Evolutionary conservation across 768 basidiomycete species (phyloP).

Genomic region (Galerina sulciceps): DNA sequence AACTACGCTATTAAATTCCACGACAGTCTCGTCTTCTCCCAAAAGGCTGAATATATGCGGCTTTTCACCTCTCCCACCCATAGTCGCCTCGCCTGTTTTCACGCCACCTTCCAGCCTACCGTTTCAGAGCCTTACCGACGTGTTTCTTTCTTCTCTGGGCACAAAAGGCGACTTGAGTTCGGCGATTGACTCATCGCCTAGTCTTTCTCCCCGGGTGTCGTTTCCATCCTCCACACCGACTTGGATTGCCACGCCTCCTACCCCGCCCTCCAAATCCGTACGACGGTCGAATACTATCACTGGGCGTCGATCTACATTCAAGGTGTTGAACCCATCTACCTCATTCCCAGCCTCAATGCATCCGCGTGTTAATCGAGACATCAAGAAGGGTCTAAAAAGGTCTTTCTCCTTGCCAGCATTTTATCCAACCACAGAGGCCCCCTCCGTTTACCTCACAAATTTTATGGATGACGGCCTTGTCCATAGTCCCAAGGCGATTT

Average conservation of each 20-base stretch:
- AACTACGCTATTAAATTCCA: constrained; percentile 12
- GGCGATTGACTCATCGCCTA: constrained; percentile 19
- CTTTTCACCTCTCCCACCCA: constrained; percentile 58
- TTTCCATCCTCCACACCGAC: constrained; percentile 43
- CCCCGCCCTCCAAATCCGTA: constrained; percentile 50
- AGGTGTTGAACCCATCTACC: constrained; percentile 43
- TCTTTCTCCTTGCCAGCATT: constrained; percentile 47
- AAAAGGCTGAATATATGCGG: constrained; percentile 34
- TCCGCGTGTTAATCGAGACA: constrained; percentile 28
- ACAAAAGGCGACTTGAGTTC: constrained; percentile 12
- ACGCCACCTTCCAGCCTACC: constrained; percentile 47
- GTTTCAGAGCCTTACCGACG: constrained; percentile 20
- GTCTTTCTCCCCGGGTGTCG: constrained; percentile 15
- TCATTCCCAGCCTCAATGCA: constrained; percentile 49
- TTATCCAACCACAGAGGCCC: constrained; percentile 17
- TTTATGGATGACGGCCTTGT: constrained; percentile 19
- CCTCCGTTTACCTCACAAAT: constrained; percentile 16
- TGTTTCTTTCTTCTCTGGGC: constrained; percentile 17
- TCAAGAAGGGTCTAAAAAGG: constrained; percentile 35
- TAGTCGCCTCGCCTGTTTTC: constrained; percentile 61
- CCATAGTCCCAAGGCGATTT: constrained; percentile 16
- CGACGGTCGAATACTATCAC: constrained; percentile 40
- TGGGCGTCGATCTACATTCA: constrained; percentile 32
- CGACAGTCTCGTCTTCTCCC: constrained; percentile 18
- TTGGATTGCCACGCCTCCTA: constrained; percentile 64